These are phyloP conservation scores for Cordyceps cicadae DNA, from an alignment of 2,329 filamentous ascomycete species.

Conservation along the genomic window DNA sequence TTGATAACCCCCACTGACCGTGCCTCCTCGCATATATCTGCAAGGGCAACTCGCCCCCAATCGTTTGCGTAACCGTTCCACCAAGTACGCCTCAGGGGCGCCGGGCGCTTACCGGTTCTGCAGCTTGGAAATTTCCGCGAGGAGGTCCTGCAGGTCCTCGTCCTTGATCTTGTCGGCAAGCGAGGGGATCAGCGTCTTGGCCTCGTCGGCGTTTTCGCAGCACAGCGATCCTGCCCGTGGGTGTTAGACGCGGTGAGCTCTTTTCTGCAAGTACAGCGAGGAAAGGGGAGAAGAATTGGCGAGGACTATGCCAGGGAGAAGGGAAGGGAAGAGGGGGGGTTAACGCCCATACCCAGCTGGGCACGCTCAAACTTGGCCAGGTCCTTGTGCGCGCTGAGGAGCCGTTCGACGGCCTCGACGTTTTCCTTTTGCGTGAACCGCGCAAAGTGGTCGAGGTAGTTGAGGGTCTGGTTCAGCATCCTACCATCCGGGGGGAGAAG, in stretches of 20 bases:
- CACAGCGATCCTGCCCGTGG: slow-evolving; percentile 66
- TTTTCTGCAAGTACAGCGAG: too few relatives aligned
- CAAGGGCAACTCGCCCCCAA: background rate
- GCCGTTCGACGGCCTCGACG: slow-evolving; percentile 83
- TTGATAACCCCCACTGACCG: slow-evolving; percentile 9
- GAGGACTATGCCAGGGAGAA: background rate
- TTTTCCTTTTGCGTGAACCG: slow-evolving; percentile 94
- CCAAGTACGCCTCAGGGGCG: background rate
- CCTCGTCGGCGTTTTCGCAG: slow-evolving; percentile 88
- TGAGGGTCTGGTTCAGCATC: slow-evolving; percentile 78
- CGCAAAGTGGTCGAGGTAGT: slow-evolving; percentile 90
- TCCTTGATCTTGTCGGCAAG: slow-evolving; percentile 84
- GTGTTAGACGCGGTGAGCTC: background rate
- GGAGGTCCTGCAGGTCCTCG: slow-evolving; percentile 75
- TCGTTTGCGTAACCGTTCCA: background rate
- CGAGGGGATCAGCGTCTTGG: slow-evolving; percentile 89
- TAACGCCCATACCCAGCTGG: slow-evolving; percentile 62
- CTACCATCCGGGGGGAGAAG: slow-evolving; percentile 26
- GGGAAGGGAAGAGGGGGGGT: too few relatives aligned
- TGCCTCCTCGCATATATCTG: background rate
- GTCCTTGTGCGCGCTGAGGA: slow-evolving; percentile 70
- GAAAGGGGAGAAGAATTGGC: background rate
- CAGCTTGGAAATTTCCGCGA: slow-evolving; percentile 86
- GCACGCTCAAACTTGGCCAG: slow-evolving; percentile 89
- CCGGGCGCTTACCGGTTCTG: slow-evolving; percentile 28